These are phyloP conservation scores for Moelleriella libera DNA, from an alignment of 2,329 filamentous ascomycete species.

Conservation along the genomic window DNA sequence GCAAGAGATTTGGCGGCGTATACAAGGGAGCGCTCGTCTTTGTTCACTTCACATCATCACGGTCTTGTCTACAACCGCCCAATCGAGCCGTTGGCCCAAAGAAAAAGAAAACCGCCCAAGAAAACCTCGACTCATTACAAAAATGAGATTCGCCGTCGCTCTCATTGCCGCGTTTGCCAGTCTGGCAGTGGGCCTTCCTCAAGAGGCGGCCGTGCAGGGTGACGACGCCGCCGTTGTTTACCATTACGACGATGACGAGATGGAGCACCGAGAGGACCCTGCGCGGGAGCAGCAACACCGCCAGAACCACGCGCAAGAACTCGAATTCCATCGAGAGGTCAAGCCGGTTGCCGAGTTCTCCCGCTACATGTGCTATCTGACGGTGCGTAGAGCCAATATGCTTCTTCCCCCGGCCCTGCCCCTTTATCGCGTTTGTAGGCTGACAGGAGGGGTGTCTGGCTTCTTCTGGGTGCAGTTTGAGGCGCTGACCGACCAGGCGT, in stretches of 20 bases:
- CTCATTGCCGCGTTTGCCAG: not conserved
- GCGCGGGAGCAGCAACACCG: not conserved
- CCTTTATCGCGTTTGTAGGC: no score
- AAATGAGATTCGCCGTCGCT: not conserved
- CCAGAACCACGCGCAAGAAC: not conserved
- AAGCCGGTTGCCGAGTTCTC: not conserved
- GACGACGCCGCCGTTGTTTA: not conserved
- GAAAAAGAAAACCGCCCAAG: no score
- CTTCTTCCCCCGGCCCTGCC: no score
- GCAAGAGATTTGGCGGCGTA: no score
- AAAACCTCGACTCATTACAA: no score
- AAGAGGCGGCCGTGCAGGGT: no score
- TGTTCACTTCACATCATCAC: no score
- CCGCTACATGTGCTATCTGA: not conserved
- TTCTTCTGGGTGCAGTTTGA: not conserved
- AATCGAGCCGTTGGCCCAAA: no score
- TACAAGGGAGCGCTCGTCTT: no score
- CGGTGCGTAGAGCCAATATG: not conserved
- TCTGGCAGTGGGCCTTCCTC: not conserved
- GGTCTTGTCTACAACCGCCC: no score
- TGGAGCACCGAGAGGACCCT: not conserved
- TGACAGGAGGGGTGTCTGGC: not conserved
- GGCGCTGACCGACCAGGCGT: not conserved
- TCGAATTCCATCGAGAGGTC: not conserved
- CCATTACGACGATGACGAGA: not conserved